Evolutionary conservation across 768 basidiomycete species (phyloP).

Genomic region (Leccinum rimulosum): DNA sequence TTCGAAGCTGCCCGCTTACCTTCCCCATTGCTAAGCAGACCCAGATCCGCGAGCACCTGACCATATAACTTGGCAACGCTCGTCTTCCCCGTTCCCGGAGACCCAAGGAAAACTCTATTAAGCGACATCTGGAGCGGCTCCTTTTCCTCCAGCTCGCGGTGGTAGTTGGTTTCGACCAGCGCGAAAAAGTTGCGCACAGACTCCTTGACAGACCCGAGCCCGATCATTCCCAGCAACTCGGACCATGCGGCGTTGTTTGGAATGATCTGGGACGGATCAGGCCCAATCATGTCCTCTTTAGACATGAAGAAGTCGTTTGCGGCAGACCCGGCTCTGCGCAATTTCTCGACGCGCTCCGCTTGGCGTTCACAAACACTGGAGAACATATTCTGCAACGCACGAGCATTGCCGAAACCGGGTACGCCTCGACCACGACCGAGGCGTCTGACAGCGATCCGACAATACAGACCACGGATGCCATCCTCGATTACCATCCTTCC

Average conservation of each 20-base stretch:
- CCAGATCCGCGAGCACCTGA: slow-evolving; percentile 56
- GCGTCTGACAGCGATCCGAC: slow-evolving; percentile 33
- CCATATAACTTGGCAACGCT: slow-evolving; percentile 69
- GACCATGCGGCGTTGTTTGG: slow-evolving; percentile 47
- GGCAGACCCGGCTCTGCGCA: slow-evolving; percentile 36
- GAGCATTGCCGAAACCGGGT: slow-evolving; percentile 66
- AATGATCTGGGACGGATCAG: slow-evolving; percentile 53
- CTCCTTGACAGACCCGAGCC: slow-evolving; percentile 56
- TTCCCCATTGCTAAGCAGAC: slow-evolving; percentile 71
- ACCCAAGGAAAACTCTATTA: slow-evolving; percentile 65
- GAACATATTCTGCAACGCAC: slow-evolving; percentile 54
- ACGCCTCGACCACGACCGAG: slow-evolving; percentile 17
- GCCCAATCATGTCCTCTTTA: slow-evolving; percentile 62
- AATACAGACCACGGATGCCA: slow-evolving; percentile 52
- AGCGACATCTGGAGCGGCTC: slow-evolving; percentile 52
- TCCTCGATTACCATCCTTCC: slow-evolving; percentile 56
- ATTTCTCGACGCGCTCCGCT: slow-evolving; percentile 44
- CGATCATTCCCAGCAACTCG: slow-evolving; percentile 50
- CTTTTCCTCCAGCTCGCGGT: slow-evolving; percentile 56
- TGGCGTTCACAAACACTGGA: slow-evolving; percentile 49
- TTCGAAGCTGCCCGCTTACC: slow-evolving; percentile 34
- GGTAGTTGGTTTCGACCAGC: slow-evolving; percentile 51
- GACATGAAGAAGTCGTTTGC: slow-evolving; percentile 52
- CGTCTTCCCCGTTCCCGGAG: slow-evolving; percentile 72
- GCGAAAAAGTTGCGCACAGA: slow-evolving; percentile 47